These are phyloP conservation scores for Colletotrichum sp. DNA, from an alignment of 2,329 filamentous ascomycete species.

Conservation along the genomic window DNA sequence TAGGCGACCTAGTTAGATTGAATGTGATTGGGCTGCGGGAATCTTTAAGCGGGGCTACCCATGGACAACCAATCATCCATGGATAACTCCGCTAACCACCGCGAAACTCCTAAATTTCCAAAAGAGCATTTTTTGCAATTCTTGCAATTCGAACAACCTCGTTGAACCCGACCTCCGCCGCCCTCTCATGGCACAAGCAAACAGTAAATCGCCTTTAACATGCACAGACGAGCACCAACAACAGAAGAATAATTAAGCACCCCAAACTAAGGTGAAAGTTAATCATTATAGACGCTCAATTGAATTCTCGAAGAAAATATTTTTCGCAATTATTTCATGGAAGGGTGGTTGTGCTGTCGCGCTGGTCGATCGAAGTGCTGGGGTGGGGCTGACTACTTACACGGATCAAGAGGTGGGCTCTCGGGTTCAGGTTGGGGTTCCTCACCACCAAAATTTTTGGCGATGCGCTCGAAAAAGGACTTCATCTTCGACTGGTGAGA, in stretches of 20 bases:
- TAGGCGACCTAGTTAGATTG: too few relatives aligned
- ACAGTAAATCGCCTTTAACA: not conserved
- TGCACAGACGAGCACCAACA: not conserved
- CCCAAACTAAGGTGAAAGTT: not conserved
- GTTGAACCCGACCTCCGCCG: too few relatives aligned
- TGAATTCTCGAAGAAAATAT: not conserved
- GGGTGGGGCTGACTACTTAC: not conserved
- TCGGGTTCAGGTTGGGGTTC: not conserved
- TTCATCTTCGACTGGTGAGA: not conserved
- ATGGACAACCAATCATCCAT: too few relatives aligned
- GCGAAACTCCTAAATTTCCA: too few relatives aligned
- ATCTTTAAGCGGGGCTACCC: too few relatives aligned
- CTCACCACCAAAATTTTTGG: not conserved
- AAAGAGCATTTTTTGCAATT: too few relatives aligned
- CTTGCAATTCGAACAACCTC: too few relatives aligned
- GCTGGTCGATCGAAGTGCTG: not conserved
- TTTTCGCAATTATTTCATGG: not conserved
- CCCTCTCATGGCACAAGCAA: not conserved
- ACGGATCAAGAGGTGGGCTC: not conserved
- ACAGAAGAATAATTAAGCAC: not conserved
- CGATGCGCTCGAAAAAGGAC: not conserved
- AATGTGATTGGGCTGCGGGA: too few relatives aligned
- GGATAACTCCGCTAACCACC: too few relatives aligned
- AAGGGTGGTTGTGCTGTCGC: not conserved
- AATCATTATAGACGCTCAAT: rapidly evolving